phyloP scores from a whole-genome alignment of 2,329 filamentous ascomycete genomes.

The Fusarium staphyleae region DNA sequence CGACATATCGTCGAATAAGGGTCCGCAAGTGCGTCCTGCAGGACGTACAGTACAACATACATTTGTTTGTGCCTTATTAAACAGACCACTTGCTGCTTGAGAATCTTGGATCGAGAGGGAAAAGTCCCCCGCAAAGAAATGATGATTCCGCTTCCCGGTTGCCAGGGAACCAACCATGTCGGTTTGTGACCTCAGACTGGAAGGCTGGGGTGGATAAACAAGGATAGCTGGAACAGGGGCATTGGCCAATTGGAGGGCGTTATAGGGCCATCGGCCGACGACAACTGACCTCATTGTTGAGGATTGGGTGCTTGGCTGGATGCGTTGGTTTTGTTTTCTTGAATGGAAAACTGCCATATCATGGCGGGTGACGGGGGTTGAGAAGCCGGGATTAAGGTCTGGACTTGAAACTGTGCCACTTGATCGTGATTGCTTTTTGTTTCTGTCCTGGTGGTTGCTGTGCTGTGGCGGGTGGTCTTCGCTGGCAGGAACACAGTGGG shows the following conservation, averaged over 20 bases:
- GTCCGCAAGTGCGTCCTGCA: neutral
- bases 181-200: slow-evolving; percentile 22
- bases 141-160: slow-evolving; percentile 28
- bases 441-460: slow-evolving; percentile 14
- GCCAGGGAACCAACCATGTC: slow-evolving; percentile 27
- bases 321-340: slow-evolving; percentile 3
- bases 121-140: slow-evolving; percentile 4
- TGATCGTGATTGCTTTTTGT: slow-evolving; percentile 19
- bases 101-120: slow-evolving; percentile 15
- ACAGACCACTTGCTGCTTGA: slow-evolving; percentile 10
- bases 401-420: slow-evolving; percentile 18
- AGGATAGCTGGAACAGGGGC: slow-evolving; percentile 23
- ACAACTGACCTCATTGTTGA: slow-evolving; percentile 36
- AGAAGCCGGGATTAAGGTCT: slow-evolving; percentile 9
- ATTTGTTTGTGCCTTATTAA: slow-evolving; percentile 20
- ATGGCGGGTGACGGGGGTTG: neutral
- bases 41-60: neutral
- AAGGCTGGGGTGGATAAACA: slow-evolving; percentile 19
- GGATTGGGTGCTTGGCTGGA: slow-evolving; percentile 17
- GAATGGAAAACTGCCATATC: slow-evolving; percentile 15
- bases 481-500: slow-evolving; percentile 6
- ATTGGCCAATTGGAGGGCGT: slow-evolving; percentile 31
- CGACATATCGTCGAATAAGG: neutral
- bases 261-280: slow-evolving; percentile 25
- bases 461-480: slow-evolving; percentile 3